Conservation (phyloP, 305 asterid species). For the Petunia hybrid region DNA sequence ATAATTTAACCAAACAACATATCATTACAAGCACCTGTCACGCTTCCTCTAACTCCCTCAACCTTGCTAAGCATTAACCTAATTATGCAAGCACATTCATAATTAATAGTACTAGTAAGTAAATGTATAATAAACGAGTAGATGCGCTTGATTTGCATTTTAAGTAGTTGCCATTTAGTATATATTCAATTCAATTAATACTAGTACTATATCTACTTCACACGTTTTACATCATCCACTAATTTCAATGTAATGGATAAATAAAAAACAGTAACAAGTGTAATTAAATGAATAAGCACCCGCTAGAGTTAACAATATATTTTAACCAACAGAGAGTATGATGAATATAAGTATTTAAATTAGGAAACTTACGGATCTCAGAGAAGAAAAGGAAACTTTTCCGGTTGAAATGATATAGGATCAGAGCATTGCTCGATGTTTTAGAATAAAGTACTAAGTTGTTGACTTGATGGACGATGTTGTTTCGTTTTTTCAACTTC, state of each 20-base stretch:
- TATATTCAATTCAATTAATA: neutral
- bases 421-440: constrained; percentile 9
- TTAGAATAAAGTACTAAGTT: neutral
- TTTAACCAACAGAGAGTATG: neutral
- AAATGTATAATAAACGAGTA: neutral
- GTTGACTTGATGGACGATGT: neutral
- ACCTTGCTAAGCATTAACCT: neutral
- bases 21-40: neutral
- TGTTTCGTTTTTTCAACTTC: neutral
- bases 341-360: neutral
- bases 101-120: neutral
- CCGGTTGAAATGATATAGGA: neutral
- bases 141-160: constrained; percentile 13
- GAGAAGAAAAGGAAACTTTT: neutral
- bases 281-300: neutral
- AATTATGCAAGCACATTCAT: neutral
- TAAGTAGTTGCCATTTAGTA: constrained; percentile 17
- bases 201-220: neutral
- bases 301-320: neutral
- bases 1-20: neutral
- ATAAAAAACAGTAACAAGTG: neutral
- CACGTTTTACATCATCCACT: neutral
- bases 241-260: neutral
- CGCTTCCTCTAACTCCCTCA: neutral
- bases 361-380: constrained; percentile 27